Base-by-base conservation (phyloP, 2,329 filamentous ascomycete species). In the Colletotrichum liaoningense region DNA sequence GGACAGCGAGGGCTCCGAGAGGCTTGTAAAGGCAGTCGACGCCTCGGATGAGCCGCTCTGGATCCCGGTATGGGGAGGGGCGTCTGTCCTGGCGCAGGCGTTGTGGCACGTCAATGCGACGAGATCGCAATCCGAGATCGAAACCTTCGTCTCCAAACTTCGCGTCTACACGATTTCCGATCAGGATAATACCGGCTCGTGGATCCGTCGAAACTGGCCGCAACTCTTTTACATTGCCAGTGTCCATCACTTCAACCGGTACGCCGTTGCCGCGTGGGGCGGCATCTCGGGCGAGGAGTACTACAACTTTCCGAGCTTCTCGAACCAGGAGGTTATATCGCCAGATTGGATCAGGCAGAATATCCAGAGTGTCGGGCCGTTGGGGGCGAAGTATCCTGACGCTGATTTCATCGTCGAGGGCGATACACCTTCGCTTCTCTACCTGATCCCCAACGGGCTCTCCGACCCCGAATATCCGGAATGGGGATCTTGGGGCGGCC, bases 101-200 rank as follows among this genome's bases (percentile, higher is more conserved):
- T 79, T 89, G 16, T 77, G 82, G 30, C 79, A 84, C 11, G 80
- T 85, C 58, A 80, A 81, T 54, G 80, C 83, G 58, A 76, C 77
- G 30, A 79, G 79, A 65, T 73, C 78, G 14, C 67, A 77, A 4
- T 74, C 74, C 0, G 81, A 85, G 3, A 76, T 80, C 1, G 77
- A 78, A 0, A 69, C 64, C 0, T 81, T 88, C n/a, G 77, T 81
- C 2, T 75, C 77, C 2, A 84, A 84, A 66, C 75, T 87, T 3
- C 81, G 85, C 28, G 81, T 86, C 9, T 86, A 87, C 75, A 80
- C 87, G 33, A 87, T 88, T 64, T 88, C 86, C n/a, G 87, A 89
- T 71, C 87, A 88, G 74, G 87, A 89, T 63, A 84, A 89, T 65
- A 84, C 86, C 0, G 86, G 86, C 0, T 78, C 83, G 2, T 89